These are phyloP conservation scores for Aspergillus heteromorphus DNA, from an alignment of 495 filamentous ascomycete species.

Conservation along the genomic window DNA sequence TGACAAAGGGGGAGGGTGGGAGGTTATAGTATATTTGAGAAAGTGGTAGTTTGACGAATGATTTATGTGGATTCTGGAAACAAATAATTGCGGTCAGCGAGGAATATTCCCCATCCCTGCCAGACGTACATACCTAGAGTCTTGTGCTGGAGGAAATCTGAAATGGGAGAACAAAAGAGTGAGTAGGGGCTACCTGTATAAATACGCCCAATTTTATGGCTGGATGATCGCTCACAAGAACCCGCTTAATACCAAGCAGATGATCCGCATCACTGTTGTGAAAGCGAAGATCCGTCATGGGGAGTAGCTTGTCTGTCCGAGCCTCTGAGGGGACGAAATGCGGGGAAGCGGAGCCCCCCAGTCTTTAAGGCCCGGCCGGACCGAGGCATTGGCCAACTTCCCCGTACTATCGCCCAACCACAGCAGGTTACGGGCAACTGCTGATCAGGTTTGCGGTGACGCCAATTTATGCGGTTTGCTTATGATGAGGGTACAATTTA, in stretches of 20 bases:
- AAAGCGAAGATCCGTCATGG: too few species aligned
- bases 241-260: background rate
- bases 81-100: background rate
- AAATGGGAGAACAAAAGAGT: background rate
- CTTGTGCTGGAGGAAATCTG: background rate
- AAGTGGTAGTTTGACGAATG: background rate
- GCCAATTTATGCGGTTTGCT: background rate
- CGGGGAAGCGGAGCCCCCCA: constrained; percentile 21
- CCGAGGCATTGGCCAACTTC: constrained; percentile 19
- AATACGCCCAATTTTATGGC: background rate
- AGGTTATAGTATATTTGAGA: background rate
- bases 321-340: constrained; percentile 17
- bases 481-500: too few species aligned
- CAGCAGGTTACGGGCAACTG: background rate
- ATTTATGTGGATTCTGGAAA: background rate
- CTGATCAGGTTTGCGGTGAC: background rate
- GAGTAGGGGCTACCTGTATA: background rate
- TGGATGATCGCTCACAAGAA: background rate
- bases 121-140: background rate
- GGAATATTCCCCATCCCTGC: background rate
- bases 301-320: background rate
- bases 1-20: background rate
- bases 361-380: constrained; percentile 9
- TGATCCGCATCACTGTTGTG: background rate
- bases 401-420: background rate